Base-by-base conservation (phyloP, 2,329 filamentous ascomycete species). In the Cercospora zeae-maydis region DNA sequence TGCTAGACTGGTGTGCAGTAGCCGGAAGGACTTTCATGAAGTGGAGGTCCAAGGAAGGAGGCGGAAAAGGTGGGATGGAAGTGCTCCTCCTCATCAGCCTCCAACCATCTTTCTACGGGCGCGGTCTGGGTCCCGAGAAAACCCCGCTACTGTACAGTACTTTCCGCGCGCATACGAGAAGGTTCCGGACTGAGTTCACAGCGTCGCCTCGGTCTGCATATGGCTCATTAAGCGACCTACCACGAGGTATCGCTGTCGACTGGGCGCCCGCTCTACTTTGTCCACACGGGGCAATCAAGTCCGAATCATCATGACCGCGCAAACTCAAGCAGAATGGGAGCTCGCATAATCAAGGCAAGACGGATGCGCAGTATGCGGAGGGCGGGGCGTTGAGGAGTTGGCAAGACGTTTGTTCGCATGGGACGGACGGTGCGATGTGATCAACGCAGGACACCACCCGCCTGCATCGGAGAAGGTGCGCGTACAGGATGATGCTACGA, bases 1-100 rank as follows among this genome's bases (percentile, higher is more conserved):
- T 21, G 55, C 47, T 45, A 57, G 49, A 36, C 27, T 56, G 52
- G 42, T 58, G 56, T 61, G 51, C 39, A 27, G 58, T 59, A 37
- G 57, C 57, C 49, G 49, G n/a, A 52, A 16, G 27, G 14, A 53
- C 57, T 39, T 27, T 27, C 30, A 21, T 21, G 31, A 24, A 21
- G 45, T 47, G 56, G 56, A 60, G 57, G 52, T 49, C 49, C 51
- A 19, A 63, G 61, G 52, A 53, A 57, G 51, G 47, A 27, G 55
- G 56, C 61, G 61, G 56, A 51, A 31, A 27, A 49, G 56, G 56
- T 58, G 39, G 56, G 54, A 52, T 52, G 49, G 49, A 34, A 21
- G 31, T 31, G 31, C 27, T 52, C 47, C 47, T 51, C 11, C 36
- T 13, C 49, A 34, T 34, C n/a, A 34, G 49, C 45, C 45, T 59